Evolutionary conservation across 2,329 filamentous ascomycete species (phyloP), one percentile per base, ranked within the genome.

Genomic region (Simplicillium sp.): DNA sequence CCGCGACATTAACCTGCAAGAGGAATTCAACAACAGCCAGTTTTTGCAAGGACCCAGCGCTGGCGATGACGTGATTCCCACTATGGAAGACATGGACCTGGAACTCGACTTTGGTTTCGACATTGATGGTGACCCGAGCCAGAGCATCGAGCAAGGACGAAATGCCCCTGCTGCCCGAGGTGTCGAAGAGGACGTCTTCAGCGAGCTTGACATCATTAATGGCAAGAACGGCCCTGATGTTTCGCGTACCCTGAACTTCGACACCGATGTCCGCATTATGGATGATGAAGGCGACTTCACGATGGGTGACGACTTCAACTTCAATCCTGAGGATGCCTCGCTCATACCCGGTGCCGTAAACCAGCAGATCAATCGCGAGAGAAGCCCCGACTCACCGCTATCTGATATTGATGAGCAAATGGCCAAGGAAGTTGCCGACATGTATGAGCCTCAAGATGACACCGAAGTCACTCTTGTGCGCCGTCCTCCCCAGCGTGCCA

Each of bases 91-190:
- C 53, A 70, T 87, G 40, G 83, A 84, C 41, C 70, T 87, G 20
- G 76, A 85, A 48, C 66, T 90, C 41, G 83, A 87, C 52, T 80
- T 89, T 50, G 83, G 83, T 50, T 70, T 92, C 46, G 81, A 80
- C 49, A 68, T 87, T 29, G 82, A 87, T 49, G 74, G 87, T 45
- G 77, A 74, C 29, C 74, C 64, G 15, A 74, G 77, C 44, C 65
- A 66, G 45, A 92, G 82, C 54, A 81, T 96, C 44, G 92, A 98
- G 80, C 73, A 87, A 51, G 92, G 90, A 55, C 84, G 90, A 80
- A 83, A 94, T 50, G 89, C 85, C 15, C 81, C 85, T 4, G 71
- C 77, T 13, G 70, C 82, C 17, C 72, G 77, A 36, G 68, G 78
- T 2, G 64, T 82, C 15, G 85, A 86, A 48, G 81, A 86, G 32